A percentile compares a stretch with the other conserved stretches of the same genome.
Conservation (phyloP, 805 yeast genomes). For the Metschnikowia picachoensis region DNA sequence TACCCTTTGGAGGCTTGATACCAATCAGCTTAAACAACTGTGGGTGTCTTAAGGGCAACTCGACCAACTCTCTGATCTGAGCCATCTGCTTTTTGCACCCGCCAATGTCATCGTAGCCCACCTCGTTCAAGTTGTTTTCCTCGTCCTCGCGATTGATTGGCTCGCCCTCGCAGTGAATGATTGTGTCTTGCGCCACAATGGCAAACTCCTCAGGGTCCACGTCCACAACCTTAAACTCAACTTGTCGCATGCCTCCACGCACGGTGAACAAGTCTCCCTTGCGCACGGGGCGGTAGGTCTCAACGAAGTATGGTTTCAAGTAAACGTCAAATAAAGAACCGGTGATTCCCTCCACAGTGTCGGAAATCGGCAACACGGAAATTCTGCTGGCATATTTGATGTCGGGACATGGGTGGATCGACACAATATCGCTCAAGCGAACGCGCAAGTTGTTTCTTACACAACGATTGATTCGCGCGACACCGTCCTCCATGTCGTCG, state of each 20-base stretch:
- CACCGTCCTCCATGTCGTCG: constrained; percentile 95
- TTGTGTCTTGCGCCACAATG: constrained; percentile 96
- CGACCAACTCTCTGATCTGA: constrained; percentile 97
- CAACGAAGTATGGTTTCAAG: constrained; percentile 96
- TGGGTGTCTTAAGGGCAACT: constrained; percentile 96
- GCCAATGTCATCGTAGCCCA: constrained; percentile 98
- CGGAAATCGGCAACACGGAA: constrained; percentile 94
- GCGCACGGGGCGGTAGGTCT: constrained; percentile 97
- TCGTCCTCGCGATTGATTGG: constrained; percentile 98
- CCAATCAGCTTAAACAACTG: constrained; percentile 97
- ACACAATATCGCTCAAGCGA: constrained; percentile 86
- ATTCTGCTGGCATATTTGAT: constrained; percentile 95
- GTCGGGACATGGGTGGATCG: constrained; percentile 95
- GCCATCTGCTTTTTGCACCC: constrained; percentile 99
- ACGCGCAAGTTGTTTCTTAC: constrained; percentile 94
- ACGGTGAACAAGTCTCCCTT: constrained; percentile 95
- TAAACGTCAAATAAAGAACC: constrained; percentile 95
- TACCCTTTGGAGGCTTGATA: constrained; percentile 98
- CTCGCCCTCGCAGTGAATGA: constrained; percentile 98
- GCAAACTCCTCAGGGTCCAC: constrained; percentile 97
- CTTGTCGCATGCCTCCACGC: constrained; percentile 99
- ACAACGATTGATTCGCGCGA: constrained; percentile 89
- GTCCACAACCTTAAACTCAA: constrained; percentile 96
- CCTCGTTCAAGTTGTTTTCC: constrained; percentile 93
- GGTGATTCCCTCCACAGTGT: constrained; percentile 95